A percentile compares a stretch with the other conserved stretches of the same genome.
Evolutionary conservation across 129 eudicot genomes (phyloP).

Genomic region (Artemisia annua): DNA sequence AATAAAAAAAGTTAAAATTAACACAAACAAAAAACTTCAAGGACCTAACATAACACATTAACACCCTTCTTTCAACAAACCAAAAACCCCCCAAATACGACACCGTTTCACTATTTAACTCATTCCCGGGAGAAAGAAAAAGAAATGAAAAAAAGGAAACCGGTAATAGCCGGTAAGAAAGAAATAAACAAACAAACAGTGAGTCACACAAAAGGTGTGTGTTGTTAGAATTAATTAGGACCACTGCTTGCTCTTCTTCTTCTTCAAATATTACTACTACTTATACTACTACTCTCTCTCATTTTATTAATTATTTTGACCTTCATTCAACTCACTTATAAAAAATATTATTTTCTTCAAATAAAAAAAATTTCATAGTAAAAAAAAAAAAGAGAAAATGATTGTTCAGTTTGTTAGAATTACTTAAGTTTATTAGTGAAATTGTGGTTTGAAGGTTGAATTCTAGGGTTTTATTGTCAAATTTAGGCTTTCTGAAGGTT

Average conservation of each 20-base stretch:
- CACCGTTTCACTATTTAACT: constrained; percentile 13
- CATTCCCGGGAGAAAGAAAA: not conserved
- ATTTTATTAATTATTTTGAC: too few relatives aligned
- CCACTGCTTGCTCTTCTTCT: constrained; percentile 48
- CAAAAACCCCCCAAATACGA: constrained; percentile 22
- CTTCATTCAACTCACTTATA: too few relatives aligned
- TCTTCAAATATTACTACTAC: constrained; percentile 15
- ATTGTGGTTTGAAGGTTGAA: not conserved
- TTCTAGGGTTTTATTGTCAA: not conserved
- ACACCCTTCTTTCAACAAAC: not conserved
- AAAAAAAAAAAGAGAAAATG: too few relatives aligned
- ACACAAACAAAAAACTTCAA: not conserved
- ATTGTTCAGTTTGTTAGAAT: not conserved
- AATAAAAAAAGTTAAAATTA: too few relatives aligned
- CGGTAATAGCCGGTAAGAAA: constrained; percentile 25
- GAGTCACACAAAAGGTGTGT: constrained; percentile 7
- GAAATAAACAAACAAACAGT: constrained; percentile 19
- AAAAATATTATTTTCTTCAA: too few relatives aligned
- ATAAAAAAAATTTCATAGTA: too few relatives aligned
- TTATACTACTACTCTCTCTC: too few relatives aligned
- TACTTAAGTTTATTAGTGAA: not conserved
- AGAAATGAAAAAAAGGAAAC: not conserved
- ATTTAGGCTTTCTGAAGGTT: not conserved
- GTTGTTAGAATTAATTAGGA: constrained; percentile 29
- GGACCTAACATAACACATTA: not conserved